These are phyloP conservation scores for Podosphaera xanthii DNA, from an alignment of 2,329 filamentous ascomycete species.

Conservation along the genomic window DNA sequence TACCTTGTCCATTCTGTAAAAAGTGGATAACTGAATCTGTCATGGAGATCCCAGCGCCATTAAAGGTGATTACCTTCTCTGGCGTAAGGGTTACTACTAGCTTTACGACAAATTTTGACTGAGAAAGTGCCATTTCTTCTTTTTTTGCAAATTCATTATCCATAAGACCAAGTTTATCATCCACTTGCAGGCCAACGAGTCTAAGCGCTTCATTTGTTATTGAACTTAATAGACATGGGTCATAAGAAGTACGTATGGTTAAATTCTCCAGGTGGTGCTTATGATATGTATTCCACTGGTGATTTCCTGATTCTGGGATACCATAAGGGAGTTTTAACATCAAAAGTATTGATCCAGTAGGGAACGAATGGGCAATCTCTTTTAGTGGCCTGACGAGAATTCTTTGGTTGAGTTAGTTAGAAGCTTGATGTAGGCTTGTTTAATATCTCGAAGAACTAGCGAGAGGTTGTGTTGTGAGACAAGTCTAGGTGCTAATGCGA, in stretches of 20 bases:
- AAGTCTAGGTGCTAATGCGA: background rate
- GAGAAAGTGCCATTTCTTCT: background rate
- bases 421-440: background rate
- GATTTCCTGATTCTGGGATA: conserved; percentile 1
- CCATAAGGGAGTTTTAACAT: conserved; percentile 1
- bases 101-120: background rate
- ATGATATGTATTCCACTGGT: conserved; percentile 1
- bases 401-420: background rate
- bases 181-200: background rate
- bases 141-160: background rate
- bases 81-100: background rate
- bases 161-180: background rate
- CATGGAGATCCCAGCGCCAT: background rate
- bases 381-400: background rate
- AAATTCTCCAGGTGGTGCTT: conserved; percentile 2
- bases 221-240: conserved; percentile 1
- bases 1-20: background rate
- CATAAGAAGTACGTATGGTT: background rate
- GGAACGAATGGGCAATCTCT: background rate
- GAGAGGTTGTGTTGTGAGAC: background rate
- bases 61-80: background rate
- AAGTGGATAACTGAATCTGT: background rate
- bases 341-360: background rate
- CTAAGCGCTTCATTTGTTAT: background rate
- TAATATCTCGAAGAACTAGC: conserved; percentile 1